A percentile compares a stretch with the other conserved stretches of the same genome.
phyloP scores from a whole-genome alignment of 805 yeast genomes.

The Candida odintsovae region DNA sequence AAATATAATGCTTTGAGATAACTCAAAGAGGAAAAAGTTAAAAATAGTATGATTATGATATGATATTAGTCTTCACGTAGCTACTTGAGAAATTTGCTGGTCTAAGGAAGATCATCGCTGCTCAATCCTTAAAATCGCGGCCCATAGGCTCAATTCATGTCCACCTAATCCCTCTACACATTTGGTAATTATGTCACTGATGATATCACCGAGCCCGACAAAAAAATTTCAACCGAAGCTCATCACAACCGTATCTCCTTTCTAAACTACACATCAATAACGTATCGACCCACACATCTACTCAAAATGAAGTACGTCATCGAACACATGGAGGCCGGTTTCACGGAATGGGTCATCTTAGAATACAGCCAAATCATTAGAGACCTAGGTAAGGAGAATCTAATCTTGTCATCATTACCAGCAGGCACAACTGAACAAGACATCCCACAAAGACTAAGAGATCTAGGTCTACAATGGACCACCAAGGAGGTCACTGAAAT shows the following conservation, averaged over 20 bases:
- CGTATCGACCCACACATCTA: not conserved
- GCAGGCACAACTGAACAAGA: conserved; percentile 49
- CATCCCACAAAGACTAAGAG: conserved; percentile 55
- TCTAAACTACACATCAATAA: not conserved
- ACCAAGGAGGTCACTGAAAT: conserved; percentile 57
- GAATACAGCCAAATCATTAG: conserved; percentile 79
- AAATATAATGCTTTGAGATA: not conserved
- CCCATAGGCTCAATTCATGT: too few relatives aligned
- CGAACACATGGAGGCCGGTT: conserved; percentile 97
- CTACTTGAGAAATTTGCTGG: not conserved
- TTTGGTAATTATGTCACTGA: not conserved
- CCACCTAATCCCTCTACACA: too few relatives aligned
- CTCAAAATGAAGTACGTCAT: conserved; percentile 76
- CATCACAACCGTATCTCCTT: not conserved
- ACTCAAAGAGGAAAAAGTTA: not conserved
- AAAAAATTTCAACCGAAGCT: not conserved
- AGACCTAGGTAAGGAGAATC: conserved; percentile 75
- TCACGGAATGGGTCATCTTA: conserved; percentile 91
- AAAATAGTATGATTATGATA: not conserved
- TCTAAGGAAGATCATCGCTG: too few relatives aligned
- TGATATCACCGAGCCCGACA: not conserved
- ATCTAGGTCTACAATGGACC: conserved; percentile 77
- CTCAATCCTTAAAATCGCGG: too few relatives aligned
- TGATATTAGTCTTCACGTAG: not conserved
- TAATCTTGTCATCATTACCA: conserved; percentile 75